Base-by-base conservation (phyloP, 352 stramenopile genomes). In the Sclerospora graminicola region DNA sequence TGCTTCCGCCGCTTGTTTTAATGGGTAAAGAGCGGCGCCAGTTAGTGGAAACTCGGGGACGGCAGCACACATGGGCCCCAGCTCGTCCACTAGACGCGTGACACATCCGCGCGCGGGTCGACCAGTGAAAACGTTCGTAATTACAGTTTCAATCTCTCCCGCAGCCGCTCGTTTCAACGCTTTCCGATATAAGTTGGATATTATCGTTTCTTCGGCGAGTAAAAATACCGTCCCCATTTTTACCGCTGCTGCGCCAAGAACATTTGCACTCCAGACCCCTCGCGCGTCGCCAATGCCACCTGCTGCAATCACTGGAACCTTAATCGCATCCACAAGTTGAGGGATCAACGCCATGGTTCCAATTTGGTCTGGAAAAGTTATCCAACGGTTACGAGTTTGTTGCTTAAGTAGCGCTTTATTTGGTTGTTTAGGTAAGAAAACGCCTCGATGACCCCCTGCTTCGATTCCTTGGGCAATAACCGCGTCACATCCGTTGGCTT, bases 151-250 rank as follows among this genome's bases (percentile, higher is more conserved):
- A 15, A 45, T 27, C 45, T 36, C 4, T 68, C 74, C 27, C 76
- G 15, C n/a, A 51, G 49, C 5, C 58, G 35, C 6, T 63, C 54
- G 27, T 26, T 26, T 26, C 6, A 26, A 26, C 21, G 6, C 4
- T 3, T 26, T 26, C 21, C 21, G 21, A 6, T 71, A 66, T 20
- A 57, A 48, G 16, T 26, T 10, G 5, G 60, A 66, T 11, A 63
- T 68, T 8, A 60, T 51, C 0, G 59, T 52, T 59, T 83, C 67
- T 6, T 72, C 59, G 4, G 61, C 67, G 13, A 69, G 45, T 9
- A 85, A 41, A 39, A 85, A 82, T 10, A 74, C 62, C 0, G 73
- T 80, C 7, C 73, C 73, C 40, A 85, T 64, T 57, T 85, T 69
- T n/a, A 76, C 69, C 4, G 60, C 67, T 2, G 65, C 57, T 9